phyloP scores from a whole-genome alignment of 2,329 filamentous ascomycete genomes.

The Chaetomium globosum region DNA sequence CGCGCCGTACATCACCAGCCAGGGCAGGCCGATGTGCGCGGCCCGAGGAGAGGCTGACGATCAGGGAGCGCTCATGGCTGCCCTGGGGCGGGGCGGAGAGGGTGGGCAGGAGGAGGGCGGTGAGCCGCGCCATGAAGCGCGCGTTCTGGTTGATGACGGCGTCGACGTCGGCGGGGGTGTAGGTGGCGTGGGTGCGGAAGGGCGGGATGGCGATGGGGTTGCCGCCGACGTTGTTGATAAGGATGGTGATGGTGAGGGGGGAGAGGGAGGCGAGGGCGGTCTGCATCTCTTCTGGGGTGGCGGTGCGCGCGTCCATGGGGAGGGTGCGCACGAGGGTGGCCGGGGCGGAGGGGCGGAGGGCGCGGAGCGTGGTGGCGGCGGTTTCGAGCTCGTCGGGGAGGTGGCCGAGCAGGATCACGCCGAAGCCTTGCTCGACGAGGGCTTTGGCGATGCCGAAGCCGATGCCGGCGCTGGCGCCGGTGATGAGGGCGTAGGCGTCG shows the following conservation, averaged over 20 bases:
- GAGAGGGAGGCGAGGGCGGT: conserved; percentile 33
- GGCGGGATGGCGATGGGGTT: conserved; percentile 37
- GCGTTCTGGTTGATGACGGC: conserved; percentile 41
- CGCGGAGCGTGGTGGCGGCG: conserved; percentile 30
- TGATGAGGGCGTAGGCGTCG: conserved; percentile 42
- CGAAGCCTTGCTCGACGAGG: conserved; percentile 42
- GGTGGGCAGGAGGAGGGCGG: conserved; percentile 39
- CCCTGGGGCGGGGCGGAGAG: conserved; percentile 20
- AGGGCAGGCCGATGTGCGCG: conserved; percentile 38
- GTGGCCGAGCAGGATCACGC: conserved; percentile 42
- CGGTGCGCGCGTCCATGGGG: conserved; percentile 39
- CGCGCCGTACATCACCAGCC: conserved; percentile 40
- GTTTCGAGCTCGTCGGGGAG: conserved; percentile 39
- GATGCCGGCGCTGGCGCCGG: conserved; percentile 43
- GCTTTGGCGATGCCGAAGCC: conserved; percentile 42
- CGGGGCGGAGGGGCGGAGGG: conserved; percentile 35
- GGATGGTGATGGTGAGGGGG: conserved; percentile 39
- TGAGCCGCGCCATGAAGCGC: conserved; percentile 44
- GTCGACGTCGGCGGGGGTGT: conserved; percentile 40
- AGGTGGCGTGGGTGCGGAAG: conserved; percentile 38
- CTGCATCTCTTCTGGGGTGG: conserved; percentile 38
- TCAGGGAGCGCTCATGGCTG: conserved; percentile 35
- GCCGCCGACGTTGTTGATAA: conserved; percentile 44
- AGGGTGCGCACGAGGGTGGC: conserved; percentile 37
- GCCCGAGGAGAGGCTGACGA: conserved; percentile 41